Evolutionary conservation across 2,329 filamentous ascomycete genomes (phyloP), one percentile per base, ranked within the genome.

Genomic region (Talaromyces verruculosus): DNA sequence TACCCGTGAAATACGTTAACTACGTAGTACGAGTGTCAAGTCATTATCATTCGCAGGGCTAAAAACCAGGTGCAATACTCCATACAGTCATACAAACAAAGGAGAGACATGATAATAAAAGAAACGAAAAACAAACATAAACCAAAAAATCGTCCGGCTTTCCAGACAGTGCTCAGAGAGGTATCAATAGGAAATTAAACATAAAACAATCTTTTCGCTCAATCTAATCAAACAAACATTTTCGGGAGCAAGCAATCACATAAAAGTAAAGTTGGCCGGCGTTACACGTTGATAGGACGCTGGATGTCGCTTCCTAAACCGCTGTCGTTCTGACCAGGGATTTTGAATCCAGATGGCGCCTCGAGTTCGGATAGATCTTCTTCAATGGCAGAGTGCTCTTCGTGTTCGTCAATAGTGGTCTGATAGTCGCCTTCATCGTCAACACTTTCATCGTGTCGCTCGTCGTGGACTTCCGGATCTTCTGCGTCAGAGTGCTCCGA

Each of bases 401-500:
- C 65, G 39, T 62, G 64, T 28, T 67, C 61, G 11, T 64, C 63
- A 22, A 60, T 55, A 17, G 66, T 64, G 19, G 66, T 63, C 55
- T 68, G 62, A 37, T 67, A 66, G 55, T 67, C 37, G 58, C 70
- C 55, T 63, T 64, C 59, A 67, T 70, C 51, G 51, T 67, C 53
- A 51, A 57, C 39, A n/a, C 63, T 45, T 61, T 65, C 66, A 65
- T 71, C 65, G 39, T 58, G 41, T 25, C 60, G 65, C 33, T 66
- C 43, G 11, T 63, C 43, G 33, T 60, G 39, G 65, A 41, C 28
- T 43, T 47, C 30, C 1, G 53, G 25, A 8, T 43, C 41, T 47
- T 66, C 49, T 11, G 65, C 67, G 11, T 71, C 71, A 33, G 65
- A 61, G 28, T 51, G 60, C 17, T 66, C 65, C 19, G 60, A 66